phyloP scores from a whole-genome alignment of 768 basidiomycete species.

The Boletus edulis region DNA sequence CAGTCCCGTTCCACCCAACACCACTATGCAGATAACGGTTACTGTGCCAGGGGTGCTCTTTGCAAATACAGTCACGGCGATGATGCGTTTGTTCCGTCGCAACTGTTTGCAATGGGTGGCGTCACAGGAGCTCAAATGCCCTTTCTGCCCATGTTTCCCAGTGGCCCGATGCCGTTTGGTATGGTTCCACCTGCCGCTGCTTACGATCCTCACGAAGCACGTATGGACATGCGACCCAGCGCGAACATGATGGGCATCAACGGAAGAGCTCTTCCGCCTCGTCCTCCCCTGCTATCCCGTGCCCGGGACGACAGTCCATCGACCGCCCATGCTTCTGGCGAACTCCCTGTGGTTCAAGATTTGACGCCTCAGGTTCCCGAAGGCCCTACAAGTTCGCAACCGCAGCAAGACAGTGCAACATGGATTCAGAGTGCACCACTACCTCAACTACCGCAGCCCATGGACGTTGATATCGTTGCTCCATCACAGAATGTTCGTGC shows the following conservation, averaged over 20 bases:
- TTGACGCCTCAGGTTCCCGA: conserved; percentile 57
- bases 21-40: conserved; percentile 70
- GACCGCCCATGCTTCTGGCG: conserved; percentile 52
- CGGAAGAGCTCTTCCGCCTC: conserved; percentile 40
- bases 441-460: conserved; percentile 12
- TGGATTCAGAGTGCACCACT: conserved; percentile 20
- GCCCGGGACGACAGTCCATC: conserved; percentile 51
- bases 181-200: conserved; percentile 45
- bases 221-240: conserved; percentile 76
- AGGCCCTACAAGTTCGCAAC: conserved; percentile 26
- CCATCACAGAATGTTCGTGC: conserved; percentile 18
- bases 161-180: conserved; percentile 53
- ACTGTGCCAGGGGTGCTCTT: conserved; percentile 80
- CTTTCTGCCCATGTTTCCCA: conserved; percentile 70
- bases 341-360: conserved; percentile 82
- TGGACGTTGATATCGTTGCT: conserved; percentile 36
- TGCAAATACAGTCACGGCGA: conserved; percentile 95
- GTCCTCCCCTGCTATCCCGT: conserved; percentile 58
- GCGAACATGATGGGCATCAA: conserved; percentile 30
- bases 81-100: conserved; percentile 75
- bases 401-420: conserved; percentile 19
- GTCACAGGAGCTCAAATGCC: conserved; percentile 45
- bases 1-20: conserved; percentile 8
- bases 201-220: conserved; percentile 77
- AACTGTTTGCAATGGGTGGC: conserved; percentile 55